phyloP scores from a whole-genome alignment of 345 rosid genomes.

The Lepidium aucheri region DNA sequence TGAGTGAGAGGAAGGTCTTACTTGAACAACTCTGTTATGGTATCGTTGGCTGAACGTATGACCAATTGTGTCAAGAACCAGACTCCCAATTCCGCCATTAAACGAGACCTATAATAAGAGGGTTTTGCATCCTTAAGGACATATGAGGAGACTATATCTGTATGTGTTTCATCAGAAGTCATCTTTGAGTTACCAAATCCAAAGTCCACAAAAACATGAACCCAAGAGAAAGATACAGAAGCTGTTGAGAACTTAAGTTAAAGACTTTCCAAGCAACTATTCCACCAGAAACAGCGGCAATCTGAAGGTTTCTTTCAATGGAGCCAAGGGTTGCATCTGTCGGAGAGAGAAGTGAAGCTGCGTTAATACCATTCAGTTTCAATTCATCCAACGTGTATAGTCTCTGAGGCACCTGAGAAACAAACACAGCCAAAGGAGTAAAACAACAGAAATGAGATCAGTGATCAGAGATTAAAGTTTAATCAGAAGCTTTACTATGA shows the following conservation, averaged over 20 bases:
- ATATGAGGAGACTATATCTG: not conserved
- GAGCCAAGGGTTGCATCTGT: constrained; percentile 73
- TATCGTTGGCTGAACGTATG: constrained; percentile 72
- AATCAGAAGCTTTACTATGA: not conserved
- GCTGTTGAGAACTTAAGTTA: constrained; percentile 47
- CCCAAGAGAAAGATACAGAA: constrained; percentile 57
- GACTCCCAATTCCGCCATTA: constrained; percentile 75
- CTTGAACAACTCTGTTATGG: constrained; percentile 79
- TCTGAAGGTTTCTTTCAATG: constrained; percentile 64
- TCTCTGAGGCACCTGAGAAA: constrained; percentile 63
- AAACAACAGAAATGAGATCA: not conserved
- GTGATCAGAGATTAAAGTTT: not conserved
- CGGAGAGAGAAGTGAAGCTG: constrained; percentile 70
- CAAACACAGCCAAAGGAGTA: not conserved
- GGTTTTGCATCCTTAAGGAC: not conserved
- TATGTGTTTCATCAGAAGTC: not conserved
- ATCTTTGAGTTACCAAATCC: constrained; percentile 44
- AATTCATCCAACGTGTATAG: constrained; percentile 80
- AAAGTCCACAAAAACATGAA: constrained; percentile 66
- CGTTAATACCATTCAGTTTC: constrained; percentile 70
- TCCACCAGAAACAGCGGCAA: constrained; percentile 56
- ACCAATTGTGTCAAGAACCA: constrained; percentile 79
- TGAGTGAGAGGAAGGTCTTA: constrained; percentile 13
- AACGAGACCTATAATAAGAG: constrained; percentile 50
- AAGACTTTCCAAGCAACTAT: constrained; percentile 55